Evolutionary conservation across 768 basidiomycete species (phyloP).

Genomic region (Pisolithus albus): DNA sequence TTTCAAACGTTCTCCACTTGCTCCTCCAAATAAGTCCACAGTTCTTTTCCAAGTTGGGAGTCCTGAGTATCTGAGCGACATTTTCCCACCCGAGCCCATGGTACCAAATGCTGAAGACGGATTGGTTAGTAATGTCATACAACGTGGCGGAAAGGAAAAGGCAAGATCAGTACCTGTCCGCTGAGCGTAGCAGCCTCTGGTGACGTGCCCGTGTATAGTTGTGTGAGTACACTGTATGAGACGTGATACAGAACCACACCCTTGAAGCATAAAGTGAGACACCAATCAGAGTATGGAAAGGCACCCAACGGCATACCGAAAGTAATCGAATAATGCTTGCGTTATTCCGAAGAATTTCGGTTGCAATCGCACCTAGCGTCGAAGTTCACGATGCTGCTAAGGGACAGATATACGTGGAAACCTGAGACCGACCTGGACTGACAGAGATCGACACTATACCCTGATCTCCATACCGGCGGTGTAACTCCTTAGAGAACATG

Average conservation of each 20-base stretch:
- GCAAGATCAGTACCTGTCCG: slow-evolving; percentile 34
- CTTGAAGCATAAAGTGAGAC: slow-evolving; percentile 1
- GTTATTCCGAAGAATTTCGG: slow-evolving; percentile 19
- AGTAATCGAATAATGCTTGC: not conserved
- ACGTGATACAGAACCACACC: slow-evolving; percentile 21
- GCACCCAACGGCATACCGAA: slow-evolving; percentile 5
- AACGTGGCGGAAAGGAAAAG: not conserved
- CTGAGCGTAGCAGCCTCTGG: slow-evolving; percentile 34
- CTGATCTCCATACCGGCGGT: slow-evolving; percentile 34
- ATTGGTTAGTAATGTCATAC: not conserved
- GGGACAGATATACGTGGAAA: too few relatives aligned
- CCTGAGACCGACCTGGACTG: slow-evolving; percentile 31
- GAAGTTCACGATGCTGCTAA: not conserved
- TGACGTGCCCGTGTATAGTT: slow-evolving; percentile 44
- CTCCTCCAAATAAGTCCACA: slow-evolving; percentile 45
- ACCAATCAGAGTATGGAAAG: too few relatives aligned
- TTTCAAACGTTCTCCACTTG: slow-evolving; percentile 27
- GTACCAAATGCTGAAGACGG: slow-evolving; percentile 36
- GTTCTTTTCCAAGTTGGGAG: slow-evolving; percentile 24
- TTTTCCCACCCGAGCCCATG: slow-evolving; percentile 38
- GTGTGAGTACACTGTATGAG: slow-evolving; percentile 40
- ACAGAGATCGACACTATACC: slow-evolving; percentile 39
- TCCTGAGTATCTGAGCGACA: slow-evolving; percentile 23
- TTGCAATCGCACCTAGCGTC: slow-evolving; percentile 10
- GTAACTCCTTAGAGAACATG: slow-evolving; percentile 37